Evolutionary conservation across 768 basidiomycete genomes (phyloP).

Genomic region (Glaciozyma martinii): DNA sequence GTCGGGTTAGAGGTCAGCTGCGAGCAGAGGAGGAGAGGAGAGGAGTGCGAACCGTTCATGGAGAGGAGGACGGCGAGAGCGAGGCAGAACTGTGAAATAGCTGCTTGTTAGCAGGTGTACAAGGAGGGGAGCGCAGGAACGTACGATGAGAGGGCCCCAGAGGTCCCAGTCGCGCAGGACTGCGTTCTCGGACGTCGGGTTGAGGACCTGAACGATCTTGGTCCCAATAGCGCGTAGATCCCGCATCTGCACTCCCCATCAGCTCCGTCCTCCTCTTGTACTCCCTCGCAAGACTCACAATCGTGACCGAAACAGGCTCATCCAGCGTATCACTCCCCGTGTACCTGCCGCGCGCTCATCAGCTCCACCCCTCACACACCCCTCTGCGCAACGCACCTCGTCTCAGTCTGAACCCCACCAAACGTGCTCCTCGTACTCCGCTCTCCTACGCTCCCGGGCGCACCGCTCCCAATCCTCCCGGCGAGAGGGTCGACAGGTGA

Average conservation of each 20-base stretch:
- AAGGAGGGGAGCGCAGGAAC: background rate
- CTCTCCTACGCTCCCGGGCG: background rate
- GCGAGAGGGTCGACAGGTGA: slow-evolving; percentile 7
- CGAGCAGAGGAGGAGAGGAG: background rate
- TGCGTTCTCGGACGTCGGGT: slow-evolving; percentile 64
- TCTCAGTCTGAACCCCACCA: slow-evolving; percentile 82
- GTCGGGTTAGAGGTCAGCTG: background rate
- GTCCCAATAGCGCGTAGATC: slow-evolving; percentile 83
- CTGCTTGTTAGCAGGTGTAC: slow-evolving; percentile 13
- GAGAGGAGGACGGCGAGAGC: slow-evolving; percentile 74
- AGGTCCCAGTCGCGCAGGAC: slow-evolving; percentile 93
- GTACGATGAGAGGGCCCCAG: slow-evolving; percentile 76
- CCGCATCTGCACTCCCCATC: slow-evolving; percentile 54
- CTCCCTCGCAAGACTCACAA: slow-evolving; percentile 55
- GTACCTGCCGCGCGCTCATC: slow-evolving; percentile 46
- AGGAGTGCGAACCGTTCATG: slow-evolving; percentile 52
- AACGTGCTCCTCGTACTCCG: slow-evolving; percentile 38
- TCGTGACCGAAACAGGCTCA: slow-evolving; percentile 79
- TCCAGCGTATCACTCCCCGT: slow-evolving; percentile 82
- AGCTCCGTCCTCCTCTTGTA: background rate
- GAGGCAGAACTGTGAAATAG: slow-evolving; percentile 50
- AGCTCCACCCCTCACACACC: background rate
- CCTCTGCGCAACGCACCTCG: slow-evolving; percentile 51
- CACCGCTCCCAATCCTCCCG: slow-evolving; percentile 14
- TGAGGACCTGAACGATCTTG: slow-evolving; percentile 87